Conservation (phyloP, 2,329 filamentous ascomycete species). For the Biscogniauxia sp. region DNA sequence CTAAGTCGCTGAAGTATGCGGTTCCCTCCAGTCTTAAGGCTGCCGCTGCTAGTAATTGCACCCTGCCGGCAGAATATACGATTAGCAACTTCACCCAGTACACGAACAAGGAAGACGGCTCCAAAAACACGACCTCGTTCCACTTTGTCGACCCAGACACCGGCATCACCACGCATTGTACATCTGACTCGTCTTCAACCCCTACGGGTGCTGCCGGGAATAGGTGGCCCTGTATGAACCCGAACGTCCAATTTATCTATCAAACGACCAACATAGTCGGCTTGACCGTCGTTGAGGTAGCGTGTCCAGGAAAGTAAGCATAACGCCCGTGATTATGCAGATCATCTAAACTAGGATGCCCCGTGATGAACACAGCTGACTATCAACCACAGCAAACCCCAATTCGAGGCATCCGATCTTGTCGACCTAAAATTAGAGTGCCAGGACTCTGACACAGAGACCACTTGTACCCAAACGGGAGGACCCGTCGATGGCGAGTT, state of each 20-base stretch:
- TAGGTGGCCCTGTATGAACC: slow-evolving; percentile 27
- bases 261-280: slow-evolving; percentile 26
- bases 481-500: slow-evolving; percentile 21
- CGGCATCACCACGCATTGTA: slow-evolving; percentile 26
- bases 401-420: slow-evolving; percentile 27
- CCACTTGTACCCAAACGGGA: slow-evolving; percentile 22
- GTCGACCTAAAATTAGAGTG: slow-evolving; percentile 23
- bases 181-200: slow-evolving; percentile 27
- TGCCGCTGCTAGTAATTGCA: slow-evolving; percentile 19
- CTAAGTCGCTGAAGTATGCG: slow-evolving; percentile 25
- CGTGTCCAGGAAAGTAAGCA: slow-evolving; percentile 28
- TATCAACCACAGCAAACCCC: slow-evolving; percentile 6
- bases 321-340: neutral
- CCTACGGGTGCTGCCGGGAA: slow-evolving; percentile 19
- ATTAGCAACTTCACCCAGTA: slow-evolving; percentile 27
- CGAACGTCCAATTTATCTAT: slow-evolving; percentile 30
- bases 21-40: slow-evolving; percentile 22
- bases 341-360: neutral
- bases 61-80: slow-evolving; percentile 24
- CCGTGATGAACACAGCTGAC: slow-evolving; percentile 11
- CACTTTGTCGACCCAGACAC: slow-evolving; percentile 27
- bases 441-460: slow-evolving; percentile 18
- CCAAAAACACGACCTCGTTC: slow-evolving; percentile 23
- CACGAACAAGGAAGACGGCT: slow-evolving; percentile 19
- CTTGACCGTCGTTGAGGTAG: slow-evolving; percentile 27